Evolutionary conservation across 768 basidiomycete genomes (phyloP), one percentile per base, ranked within the genome.

Genomic region (Tricholoma saponaceum): DNA sequence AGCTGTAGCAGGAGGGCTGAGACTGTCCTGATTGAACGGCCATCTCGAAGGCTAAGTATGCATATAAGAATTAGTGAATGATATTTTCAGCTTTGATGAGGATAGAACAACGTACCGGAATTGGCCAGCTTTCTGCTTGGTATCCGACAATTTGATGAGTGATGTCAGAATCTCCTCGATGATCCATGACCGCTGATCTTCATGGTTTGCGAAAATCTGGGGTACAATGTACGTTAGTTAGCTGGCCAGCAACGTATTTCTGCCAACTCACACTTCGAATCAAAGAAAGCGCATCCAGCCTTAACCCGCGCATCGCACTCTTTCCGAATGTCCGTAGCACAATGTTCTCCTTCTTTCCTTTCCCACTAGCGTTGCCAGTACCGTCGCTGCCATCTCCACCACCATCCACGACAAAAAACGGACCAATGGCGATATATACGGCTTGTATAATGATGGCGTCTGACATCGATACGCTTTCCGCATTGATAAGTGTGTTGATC

Each of bases 161-260:
- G 93, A 95, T 8, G 85, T 83, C 25, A 99, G 67, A 32, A 98
- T 95, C 71, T 98, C 97, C 68, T 98, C 95, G n/a, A 98, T 89
- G 60, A 98, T 96, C 95, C 95, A 97, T 0, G 88, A 85, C 8
- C 97, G 77, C 70, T 99, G 97, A 43, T 88, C 89, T 62, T 91
- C 86, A 66, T 98, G 87, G 60, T 88, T 90, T 12, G 92, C 91
- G 64, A 97, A 98, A 30, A 95, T 87, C 95, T 97, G 64, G 0
- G 23, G 49, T 10, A 23, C 55, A 10, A 32, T 32, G 8, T n/a
- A n/a, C n/a, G n/a, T 10, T 32, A 39, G 39, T 32, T 51, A 22
- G 32, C 44, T 39, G 4, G 23, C 55, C 56, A 37, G 53, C n/a
- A 51, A 9, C 6, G n/a, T 9, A 43, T 20, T 22, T 6, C 18